Base-by-base conservation (phyloP, 2,329 filamentous ascomycete genomes). In the Chaetomium sp. region DNA sequence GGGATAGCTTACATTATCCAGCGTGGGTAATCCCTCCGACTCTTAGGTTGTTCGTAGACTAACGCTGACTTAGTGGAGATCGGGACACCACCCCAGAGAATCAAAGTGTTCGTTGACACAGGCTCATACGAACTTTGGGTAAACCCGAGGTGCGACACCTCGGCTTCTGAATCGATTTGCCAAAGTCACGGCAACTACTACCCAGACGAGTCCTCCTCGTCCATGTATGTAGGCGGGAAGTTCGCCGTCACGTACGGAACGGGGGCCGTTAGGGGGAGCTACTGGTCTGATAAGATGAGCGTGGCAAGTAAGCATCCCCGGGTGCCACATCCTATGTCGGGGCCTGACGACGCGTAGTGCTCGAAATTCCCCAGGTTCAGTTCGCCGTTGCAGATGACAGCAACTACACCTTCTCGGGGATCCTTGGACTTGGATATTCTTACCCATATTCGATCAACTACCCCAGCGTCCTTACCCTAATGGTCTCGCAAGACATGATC, bases 91-190 rank as follows among this genome's bases (percentile, higher is more conserved):
- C 70, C 72, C 7, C 77, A 79, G 64, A 68, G 57, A n/a, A 67
- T 78, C 60, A 74, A 72, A 19, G 73, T 78, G 9, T 74, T 75
- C 27, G 69, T 79, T 47, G 76, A 79, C 60, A 79, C 77, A 2
- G 77, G 76, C 7, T 79, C 76, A 0, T 77, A 73, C 57, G 75
- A 77, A 60, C 70, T 77, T 29, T 77, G 76, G 69, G 74, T 79
- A 5, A 74, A 78, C 55, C 77, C 76, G 3, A 70, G 72, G 21
- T 79, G 76, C 65, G 67, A 65, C 9, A 72, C 71, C 13, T 75
- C 76, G 21, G 73, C 74, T 5, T 75, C 75, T 42, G 64, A 64
- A 9, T 50, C 66, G 1, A 72, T 76, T 19, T 77, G 76, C 63
- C 68, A 69, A 62, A 72, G 67, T 50, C 74, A 75, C 53, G 75